Evolutionary conservation across 2,329 filamentous ascomycete species (phyloP).

Genomic region (Sporothrix variecibatus): DNA sequence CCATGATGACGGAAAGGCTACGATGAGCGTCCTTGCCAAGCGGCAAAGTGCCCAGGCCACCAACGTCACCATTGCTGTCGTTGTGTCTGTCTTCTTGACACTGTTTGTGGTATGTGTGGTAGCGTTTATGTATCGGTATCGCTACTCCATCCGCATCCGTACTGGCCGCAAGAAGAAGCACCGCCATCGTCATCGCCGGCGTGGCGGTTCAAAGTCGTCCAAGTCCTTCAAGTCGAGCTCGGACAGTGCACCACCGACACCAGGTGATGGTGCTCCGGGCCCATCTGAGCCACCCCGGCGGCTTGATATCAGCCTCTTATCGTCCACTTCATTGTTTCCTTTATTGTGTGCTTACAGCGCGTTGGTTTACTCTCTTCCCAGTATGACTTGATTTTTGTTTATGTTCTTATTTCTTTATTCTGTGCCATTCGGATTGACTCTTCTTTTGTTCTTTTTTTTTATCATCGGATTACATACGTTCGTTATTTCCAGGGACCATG

Average conservation of each 20-base stretch:
- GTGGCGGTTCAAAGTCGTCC: slow-evolving; percentile 22
- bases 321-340: neutral
- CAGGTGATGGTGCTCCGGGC: neutral
- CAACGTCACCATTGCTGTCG: slow-evolving; percentile 30
- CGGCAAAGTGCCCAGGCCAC: slow-evolving; percentile 14
- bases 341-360: too few species aligned
- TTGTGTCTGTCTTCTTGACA: slow-evolving; percentile 25
- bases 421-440: neutral
- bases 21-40: neutral
- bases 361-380: neutral
- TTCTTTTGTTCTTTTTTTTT: neutral
- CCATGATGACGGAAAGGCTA: neutral
- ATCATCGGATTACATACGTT: neutral
- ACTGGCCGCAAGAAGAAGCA: neutral
- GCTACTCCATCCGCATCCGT: slow-evolving; percentile 20
- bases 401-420: neutral
- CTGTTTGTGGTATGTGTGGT: slow-evolving; percentile 23
- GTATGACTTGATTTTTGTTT: neutral
- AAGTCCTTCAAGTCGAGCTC: slow-evolving; percentile 22
- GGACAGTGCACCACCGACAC: slow-evolving; percentile 25
- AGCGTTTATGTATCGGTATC: slow-evolving; percentile 26
- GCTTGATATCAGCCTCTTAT: neutral
- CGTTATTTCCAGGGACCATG: neutral
- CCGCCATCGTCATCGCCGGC: slow-evolving; percentile 4
- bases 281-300: slow-evolving; percentile 10